Percentiles rank a stretch among this genome's conserved stretches.
Evolutionary conservation across 805 yeast genomes (phyloP).

Genomic region (Myxozyma udenii): DNA sequence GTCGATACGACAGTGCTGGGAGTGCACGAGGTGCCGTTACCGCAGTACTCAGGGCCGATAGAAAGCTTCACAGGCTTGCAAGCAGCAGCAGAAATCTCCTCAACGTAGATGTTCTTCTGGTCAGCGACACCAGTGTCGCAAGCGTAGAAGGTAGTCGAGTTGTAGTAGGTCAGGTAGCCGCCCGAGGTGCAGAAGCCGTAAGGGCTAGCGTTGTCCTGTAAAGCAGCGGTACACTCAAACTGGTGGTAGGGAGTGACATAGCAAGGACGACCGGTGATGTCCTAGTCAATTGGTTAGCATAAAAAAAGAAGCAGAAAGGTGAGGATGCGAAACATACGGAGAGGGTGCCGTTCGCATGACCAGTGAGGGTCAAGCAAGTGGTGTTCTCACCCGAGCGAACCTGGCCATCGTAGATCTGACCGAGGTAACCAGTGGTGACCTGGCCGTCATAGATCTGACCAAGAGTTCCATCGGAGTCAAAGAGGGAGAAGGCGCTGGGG

Average conservation of each 20-base stretch:
- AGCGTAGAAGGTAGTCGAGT: conserved; percentile 27
- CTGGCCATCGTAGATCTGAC: conserved; percentile 30
- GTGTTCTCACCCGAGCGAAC: conserved; percentile 25
- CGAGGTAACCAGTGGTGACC: conserved; percentile 24
- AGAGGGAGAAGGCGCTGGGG: conserved; percentile 18
- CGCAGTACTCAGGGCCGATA: conserved; percentile 17
- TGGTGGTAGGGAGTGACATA: conserved; percentile 30
- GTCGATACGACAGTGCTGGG: conserved; percentile 14
- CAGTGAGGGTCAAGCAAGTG: conserved; percentile 20
- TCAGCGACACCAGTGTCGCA: conserved; percentile 28
- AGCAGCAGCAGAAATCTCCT: conserved; percentile 23
- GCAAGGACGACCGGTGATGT: conserved; percentile 27
- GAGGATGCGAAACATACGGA: conserved; percentile 9
- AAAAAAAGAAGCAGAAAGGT: background rate
- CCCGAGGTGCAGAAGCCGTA: conserved; percentile 24
- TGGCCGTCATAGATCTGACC: conserved; percentile 28
- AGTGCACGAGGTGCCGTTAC: conserved; percentile 13
- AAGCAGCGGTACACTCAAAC: conserved; percentile 30
- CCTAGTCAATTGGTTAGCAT: conserved; percentile 11
- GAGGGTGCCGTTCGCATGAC: conserved; percentile 23
- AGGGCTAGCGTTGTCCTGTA: conserved; percentile 25
- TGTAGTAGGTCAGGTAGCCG: conserved; percentile 23
- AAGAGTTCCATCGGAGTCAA: conserved; percentile 12
- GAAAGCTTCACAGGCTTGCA: conserved; percentile 21
- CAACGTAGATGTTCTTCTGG: conserved; percentile 27